A percentile compares a stretch with the other conserved stretches of the same genome.
Conservation (phyloP, 768 basidiomycete genomes). For the Hemileccinum impolitum region DNA sequence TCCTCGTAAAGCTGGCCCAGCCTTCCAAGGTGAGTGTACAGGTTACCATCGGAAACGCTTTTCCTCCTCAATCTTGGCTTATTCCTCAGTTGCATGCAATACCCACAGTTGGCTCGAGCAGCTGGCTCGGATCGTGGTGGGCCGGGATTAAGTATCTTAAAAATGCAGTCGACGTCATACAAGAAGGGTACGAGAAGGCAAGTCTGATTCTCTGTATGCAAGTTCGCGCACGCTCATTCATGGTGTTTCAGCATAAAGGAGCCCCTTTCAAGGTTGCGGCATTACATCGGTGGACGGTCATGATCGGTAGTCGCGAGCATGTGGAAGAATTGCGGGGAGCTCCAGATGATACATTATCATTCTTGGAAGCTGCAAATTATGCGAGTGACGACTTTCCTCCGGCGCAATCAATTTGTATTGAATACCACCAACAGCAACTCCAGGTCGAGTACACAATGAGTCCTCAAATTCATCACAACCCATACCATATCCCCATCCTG, state of each 20-base stretch:
- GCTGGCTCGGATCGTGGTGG: slow-evolving; percentile 26
- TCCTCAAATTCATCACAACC: slow-evolving; percentile 22
- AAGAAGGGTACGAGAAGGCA: slow-evolving; percentile 31
- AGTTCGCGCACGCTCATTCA: no score
- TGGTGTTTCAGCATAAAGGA: slow-evolving; percentile 21
- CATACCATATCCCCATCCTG: slow-evolving; percentile 30
- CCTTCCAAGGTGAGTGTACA: slow-evolving; percentile 2
- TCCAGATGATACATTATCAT: slow-evolving; percentile 37
- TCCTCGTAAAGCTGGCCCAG: neutral
- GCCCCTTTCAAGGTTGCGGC: slow-evolving; percentile 30
- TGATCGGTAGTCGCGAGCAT: slow-evolving; percentile 22
- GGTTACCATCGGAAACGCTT: neutral
- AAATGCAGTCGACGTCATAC: slow-evolving; percentile 19
- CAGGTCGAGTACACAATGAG: slow-evolving; percentile 39
- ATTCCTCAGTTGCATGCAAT: slow-evolving; percentile 22
- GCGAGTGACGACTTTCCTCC: slow-evolving; percentile 20
- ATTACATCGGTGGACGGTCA: slow-evolving; percentile 3
- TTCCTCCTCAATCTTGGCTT: neutral
- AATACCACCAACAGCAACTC: slow-evolving; percentile 26
- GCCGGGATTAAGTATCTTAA: slow-evolving; percentile 14
- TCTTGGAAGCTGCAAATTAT: slow-evolving; percentile 28
- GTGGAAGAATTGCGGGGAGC: slow-evolving; percentile 41
- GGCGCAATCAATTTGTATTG: no score
- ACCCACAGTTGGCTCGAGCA: slow-evolving; percentile 26
- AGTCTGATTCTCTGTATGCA: slow-evolving; percentile 2